These are phyloP conservation scores for Fusarium penzigii DNA, from an alignment of 2,329 filamentous ascomycete species.

Conservation along the genomic window DNA sequence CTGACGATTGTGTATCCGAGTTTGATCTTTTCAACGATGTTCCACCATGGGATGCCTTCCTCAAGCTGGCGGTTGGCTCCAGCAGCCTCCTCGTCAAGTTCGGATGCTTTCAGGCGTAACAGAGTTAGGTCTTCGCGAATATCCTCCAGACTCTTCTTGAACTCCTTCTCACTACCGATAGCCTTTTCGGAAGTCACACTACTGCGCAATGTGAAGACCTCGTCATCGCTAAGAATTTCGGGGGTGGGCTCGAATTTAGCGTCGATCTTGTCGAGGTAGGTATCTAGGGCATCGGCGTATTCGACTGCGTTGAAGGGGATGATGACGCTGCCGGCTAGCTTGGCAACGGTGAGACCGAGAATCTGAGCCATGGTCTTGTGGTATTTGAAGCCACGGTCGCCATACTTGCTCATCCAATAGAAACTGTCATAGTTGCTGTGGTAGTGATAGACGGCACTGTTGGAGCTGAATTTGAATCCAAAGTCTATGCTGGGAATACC, in stretches of 20 bases:
- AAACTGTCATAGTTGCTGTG: constrained; percentile 92
- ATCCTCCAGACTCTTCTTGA: constrained; percentile 40
- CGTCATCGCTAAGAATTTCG: constrained; percentile 27
- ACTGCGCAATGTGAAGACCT: constrained; percentile 33
- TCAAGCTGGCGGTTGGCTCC: constrained; percentile 44
- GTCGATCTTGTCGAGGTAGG: constrained; percentile 55
- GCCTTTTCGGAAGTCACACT: constrained; percentile 21
- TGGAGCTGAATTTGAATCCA: constrained; percentile 49
- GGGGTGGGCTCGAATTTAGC: constrained; percentile 43
- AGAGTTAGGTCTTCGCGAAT: constrained; percentile 40
- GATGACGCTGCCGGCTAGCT: constrained; percentile 61
- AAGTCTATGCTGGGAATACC: constrained; percentile 68
- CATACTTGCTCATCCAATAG: constrained; percentile 82
- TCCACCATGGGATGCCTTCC: constrained; percentile 74
- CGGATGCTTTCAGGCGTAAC: constrained; percentile 42
- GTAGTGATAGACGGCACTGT: constrained; percentile 71
- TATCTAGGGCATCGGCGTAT: constrained; percentile 59
- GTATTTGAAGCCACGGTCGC: constrained; percentile 69
- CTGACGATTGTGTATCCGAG: constrained; percentile 63
- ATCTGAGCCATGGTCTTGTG: constrained; percentile 68
- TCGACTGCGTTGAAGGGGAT: constrained; percentile 65
- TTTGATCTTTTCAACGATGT: constrained; percentile 66
- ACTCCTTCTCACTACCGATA: constrained; percentile 40
- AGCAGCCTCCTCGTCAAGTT: constrained; percentile 48
- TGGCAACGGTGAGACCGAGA: constrained; percentile 60